phyloP scores from a whole-genome alignment of 352 stramenopile genomes.

The Phytophthora megakarya region DNA sequence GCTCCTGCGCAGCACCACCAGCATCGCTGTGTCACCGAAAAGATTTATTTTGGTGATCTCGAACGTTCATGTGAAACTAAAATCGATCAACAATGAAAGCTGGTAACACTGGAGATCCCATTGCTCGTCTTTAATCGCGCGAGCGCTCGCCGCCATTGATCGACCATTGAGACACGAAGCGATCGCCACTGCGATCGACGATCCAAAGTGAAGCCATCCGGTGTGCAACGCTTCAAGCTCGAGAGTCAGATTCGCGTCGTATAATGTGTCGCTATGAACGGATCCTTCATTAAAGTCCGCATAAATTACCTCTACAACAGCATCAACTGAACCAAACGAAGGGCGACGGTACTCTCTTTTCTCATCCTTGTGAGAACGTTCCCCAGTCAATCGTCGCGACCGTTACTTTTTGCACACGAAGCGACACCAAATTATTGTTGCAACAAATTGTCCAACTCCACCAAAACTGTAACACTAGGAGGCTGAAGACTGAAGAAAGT shows the following conservation, averaged over 20 bases:
- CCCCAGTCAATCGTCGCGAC: conserved; percentile 27
- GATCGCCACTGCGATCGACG: conserved; percentile 16
- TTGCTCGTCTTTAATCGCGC: not conserved
- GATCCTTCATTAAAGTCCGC: conserved; percentile 21
- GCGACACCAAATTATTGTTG: conserved; percentile 31
- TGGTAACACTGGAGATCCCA: not conserved
- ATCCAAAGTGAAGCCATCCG: conserved; percentile 29
- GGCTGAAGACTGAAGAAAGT: not conserved
- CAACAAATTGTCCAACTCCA: not conserved
- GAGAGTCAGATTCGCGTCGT: conserved; percentile 27
- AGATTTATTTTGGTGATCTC: too few relatives aligned
- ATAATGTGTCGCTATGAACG: conserved; percentile 34
- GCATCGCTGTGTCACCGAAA: not conserved
- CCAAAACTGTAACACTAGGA: not conserved
- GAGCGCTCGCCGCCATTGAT: not conserved
- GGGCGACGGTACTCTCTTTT: not conserved
- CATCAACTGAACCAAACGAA: not conserved
- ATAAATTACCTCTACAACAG: not conserved
- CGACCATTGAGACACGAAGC: conserved; percentile 7
- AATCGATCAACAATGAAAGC: not conserved
- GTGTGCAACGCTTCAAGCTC: conserved; percentile 36
- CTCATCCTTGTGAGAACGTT: conserved; percentile 35
- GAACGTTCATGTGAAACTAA: conserved; percentile 1
- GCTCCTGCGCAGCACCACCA: not conserved
- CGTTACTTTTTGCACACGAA: conserved; percentile 24